Evolutionary conservation across 2,329 filamentous ascomycete genomes (phyloP).

Genomic region (Neofusicoccum umdonicola): DNA sequence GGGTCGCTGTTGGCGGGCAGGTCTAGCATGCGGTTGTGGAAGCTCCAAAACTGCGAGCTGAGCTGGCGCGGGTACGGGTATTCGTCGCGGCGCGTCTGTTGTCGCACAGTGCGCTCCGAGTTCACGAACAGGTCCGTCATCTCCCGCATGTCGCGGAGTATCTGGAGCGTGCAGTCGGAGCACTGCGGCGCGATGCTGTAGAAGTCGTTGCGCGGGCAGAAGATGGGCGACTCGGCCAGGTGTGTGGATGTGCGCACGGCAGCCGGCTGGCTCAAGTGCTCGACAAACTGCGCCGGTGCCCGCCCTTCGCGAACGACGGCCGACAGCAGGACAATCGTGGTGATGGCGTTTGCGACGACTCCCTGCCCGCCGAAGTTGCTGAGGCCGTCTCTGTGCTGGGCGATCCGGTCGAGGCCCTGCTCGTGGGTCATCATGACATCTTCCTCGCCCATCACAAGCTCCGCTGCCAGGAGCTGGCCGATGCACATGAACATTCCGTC

Average conservation of each 20-base stretch:
- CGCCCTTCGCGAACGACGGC: not conserved
- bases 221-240: conserved; percentile 12
- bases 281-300: not conserved
- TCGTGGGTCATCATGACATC: conserved; percentile 14
- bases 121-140: conserved; percentile 10
- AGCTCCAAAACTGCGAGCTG: conserved; percentile 6
- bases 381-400: not conserved
- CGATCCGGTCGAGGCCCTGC: conserved; percentile 11
- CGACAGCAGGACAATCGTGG: not conserved
- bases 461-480: conserved; percentile 6
- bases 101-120: not conserved
- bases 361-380: not conserved
- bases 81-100: not conserved
- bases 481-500: conserved; percentile 13
- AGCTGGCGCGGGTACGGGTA: not conserved
- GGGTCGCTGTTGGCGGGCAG: not conserved
- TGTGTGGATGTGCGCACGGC: not conserved
- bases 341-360: conserved; percentile 2
- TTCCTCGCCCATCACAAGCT: conserved; percentile 13
- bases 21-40: conserved; percentile 9
- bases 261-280: not conserved
- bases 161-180: not conserved
- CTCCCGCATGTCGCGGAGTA: conserved; percentile 13
- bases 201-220: conserved; percentile 13
- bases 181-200: conserved; percentile 2